Evolutionary conservation across 805 yeast species (phyloP).

Genomic region (Metschnikowia proteae): DNA sequence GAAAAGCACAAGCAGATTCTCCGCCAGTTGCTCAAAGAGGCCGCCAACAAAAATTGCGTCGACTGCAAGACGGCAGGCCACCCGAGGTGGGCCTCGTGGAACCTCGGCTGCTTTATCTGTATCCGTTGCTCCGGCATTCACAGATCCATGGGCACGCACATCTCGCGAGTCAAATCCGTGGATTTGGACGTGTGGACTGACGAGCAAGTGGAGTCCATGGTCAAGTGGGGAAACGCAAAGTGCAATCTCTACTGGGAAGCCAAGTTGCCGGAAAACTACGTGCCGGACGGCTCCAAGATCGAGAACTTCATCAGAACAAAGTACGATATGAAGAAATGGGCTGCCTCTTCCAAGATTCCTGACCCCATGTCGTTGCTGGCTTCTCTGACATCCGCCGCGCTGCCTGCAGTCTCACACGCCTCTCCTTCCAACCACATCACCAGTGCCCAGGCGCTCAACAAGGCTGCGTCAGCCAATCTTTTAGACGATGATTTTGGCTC

Average conservation of each 20-base stretch:
- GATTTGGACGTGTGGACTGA: constrained; percentile 97
- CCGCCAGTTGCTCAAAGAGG: constrained; percentile 70
- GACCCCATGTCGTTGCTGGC: constrained; percentile 47
- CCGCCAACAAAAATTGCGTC: constrained; percentile 75
- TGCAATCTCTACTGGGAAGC: constrained; percentile 87
- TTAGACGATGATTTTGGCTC: constrained; percentile 43
- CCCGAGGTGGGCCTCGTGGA: constrained; percentile 99
- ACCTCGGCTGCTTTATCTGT: constrained; percentile 86
- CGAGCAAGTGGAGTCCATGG: constrained; percentile 79
- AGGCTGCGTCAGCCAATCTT: constrained; percentile 3
- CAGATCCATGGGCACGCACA: constrained; percentile 92
- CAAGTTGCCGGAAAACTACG: constrained; percentile 61
- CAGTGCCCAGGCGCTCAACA: background rate
- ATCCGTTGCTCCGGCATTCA: constrained; percentile 96
- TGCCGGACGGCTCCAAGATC: constrained; percentile 80
- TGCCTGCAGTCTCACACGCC: constrained; percentile 1
- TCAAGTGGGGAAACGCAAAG: constrained; percentile 77
- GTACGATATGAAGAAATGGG: constrained; percentile 90
- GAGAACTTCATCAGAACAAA: constrained; percentile 89
- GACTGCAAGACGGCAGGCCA: constrained; percentile 88
- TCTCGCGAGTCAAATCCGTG: constrained; percentile 86
- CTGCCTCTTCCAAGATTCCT: constrained; percentile 49
- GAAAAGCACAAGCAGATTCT: constrained; percentile 67
- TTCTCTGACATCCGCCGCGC: constrained; percentile 1
- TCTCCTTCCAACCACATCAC: background rate